These are phyloP conservation scores for Fusarium sp. DNA, from an alignment of 2,329 filamentous ascomycete species.

Conservation along the genomic window DNA sequence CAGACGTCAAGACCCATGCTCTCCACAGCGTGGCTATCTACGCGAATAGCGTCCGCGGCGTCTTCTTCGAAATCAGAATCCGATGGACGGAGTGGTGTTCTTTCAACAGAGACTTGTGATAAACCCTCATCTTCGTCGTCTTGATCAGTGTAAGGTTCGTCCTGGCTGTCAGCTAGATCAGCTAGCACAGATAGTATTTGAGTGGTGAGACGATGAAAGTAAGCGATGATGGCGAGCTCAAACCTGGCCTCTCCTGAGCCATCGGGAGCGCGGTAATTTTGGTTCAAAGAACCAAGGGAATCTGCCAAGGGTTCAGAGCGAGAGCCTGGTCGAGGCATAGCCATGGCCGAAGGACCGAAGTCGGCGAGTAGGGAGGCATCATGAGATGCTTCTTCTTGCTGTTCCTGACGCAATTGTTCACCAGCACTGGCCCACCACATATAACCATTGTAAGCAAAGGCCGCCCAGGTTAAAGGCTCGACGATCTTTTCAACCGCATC, in stretches of 20 bases:
- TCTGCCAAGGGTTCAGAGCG: slow-evolving; percentile 55
- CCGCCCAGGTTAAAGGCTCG: slow-evolving; percentile 76
- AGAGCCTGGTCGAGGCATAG: slow-evolving; percentile 51
- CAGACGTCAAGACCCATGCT: slow-evolving; percentile 83
- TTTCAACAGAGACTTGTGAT: slow-evolving; percentile 49
- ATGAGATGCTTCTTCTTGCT: slow-evolving; percentile 68
- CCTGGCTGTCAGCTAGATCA: slow-evolving; percentile 68
- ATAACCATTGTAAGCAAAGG: slow-evolving; percentile 83
- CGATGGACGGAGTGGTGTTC: slow-evolving; percentile 45
- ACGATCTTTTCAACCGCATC: slow-evolving; percentile 68
- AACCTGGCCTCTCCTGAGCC: slow-evolving; percentile 62
- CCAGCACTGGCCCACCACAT: slow-evolving; percentile 93
- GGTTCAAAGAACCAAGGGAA: slow-evolving; percentile 60
- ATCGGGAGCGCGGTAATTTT: slow-evolving; percentile 53
- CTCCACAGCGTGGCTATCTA: slow-evolving; percentile 75
- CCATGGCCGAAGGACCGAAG: slow-evolving; percentile 56
- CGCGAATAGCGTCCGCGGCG: slow-evolving; percentile 60
- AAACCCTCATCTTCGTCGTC: slow-evolving; percentile 55
- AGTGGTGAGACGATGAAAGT: slow-evolving; percentile 82
- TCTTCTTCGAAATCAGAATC: slow-evolving; percentile 49
- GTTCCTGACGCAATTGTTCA: slow-evolving; percentile 73
- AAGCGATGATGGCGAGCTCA: slow-evolving; percentile 81
- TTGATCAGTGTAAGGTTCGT: slow-evolving; percentile 57
- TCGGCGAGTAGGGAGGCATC: slow-evolving; percentile 70
- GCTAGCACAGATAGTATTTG: slow-evolving; percentile 73